Base-by-base conservation (phyloP, 306 rosid genomes). In the Malus sylvestris region DNA sequence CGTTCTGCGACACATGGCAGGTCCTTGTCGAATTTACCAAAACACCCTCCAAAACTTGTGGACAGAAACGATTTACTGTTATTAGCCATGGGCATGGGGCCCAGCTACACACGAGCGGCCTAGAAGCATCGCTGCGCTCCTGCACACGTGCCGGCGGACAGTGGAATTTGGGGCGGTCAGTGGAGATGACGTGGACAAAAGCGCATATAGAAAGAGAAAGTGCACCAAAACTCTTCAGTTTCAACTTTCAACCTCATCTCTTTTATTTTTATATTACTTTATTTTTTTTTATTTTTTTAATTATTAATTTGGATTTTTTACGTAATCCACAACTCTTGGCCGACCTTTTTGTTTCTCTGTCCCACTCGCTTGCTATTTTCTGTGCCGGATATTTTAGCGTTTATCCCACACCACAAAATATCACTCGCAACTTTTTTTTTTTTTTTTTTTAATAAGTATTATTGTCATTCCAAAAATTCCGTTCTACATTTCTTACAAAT, bases 251-350 rank as follows among this genome's bases (percentile, higher is more conserved):
- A 38, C 51, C 70, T 5, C 27, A 38, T 12, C 14, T 15, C 0
- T 0, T 29, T 35, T 35, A 35, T 35, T 35, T 35, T 35, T 35
- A 35, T 35, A 35, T 35, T 35, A 6, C 23, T 4, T 1, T 2
- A 22, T 10, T 10, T 11, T 16, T 0, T 3, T 9, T 9, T 1
- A 3, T 13, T 4, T 49, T 49, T 15, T 1, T 15, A 40, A 7
- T 81, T 53, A 32, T 67, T 55, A 35, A 23, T 64, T 52, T 66
- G 20, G 38, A 10, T 63, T 22, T 49, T 77, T 44, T 7, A 19
- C 44, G 51, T 38, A 35, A 82, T 86, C 90, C 88, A 76, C 77
- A 81, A 74, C 70, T 71, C 73, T 53, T 72, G 84, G 72, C 72
- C 74, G 4, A 49, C 61, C 64, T 30, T 51, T 33, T 64, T 18